Conservation (phyloP, 768 basidiomycete species). For the Boletus vermiculosoides region DNA sequence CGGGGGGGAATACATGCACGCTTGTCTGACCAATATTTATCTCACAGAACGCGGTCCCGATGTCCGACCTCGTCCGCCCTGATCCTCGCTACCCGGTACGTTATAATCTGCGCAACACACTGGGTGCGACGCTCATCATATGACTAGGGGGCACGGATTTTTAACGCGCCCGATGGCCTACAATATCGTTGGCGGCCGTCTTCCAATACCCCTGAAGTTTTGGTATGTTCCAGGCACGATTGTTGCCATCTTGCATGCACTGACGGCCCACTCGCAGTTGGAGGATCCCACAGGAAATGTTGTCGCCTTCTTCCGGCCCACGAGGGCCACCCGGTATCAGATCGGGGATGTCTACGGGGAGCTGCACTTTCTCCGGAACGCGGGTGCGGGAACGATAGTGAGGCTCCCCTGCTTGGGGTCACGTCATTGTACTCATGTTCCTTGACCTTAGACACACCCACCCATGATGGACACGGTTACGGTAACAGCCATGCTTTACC, state of each 20-base stretch:
- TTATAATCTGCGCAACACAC: slow-evolving; percentile 19
- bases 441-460: slow-evolving; percentile 64
- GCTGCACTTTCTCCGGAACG: slow-evolving; percentile 75
- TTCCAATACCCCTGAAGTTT: slow-evolving; percentile 52
- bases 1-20: slow-evolving; percentile 12
- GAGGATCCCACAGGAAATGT: slow-evolving; percentile 66
- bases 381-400: slow-evolving; percentile 82
- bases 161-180: slow-evolving; percentile 81
- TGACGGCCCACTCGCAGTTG: slow-evolving; percentile 45
- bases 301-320: slow-evolving; percentile 80
- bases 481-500: slow-evolving; percentile 82
- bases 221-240: slow-evolving; percentile 43
- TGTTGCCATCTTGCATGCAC: neutral
- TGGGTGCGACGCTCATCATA: slow-evolving; percentile 14
- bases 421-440: slow-evolving; percentile 25
- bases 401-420: slow-evolving; percentile 21
- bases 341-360: slow-evolving; percentile 87
- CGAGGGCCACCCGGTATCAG: slow-evolving; percentile 75
- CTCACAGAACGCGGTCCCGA: slow-evolving; percentile 67
- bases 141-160: slow-evolving; percentile 59
- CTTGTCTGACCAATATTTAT: slow-evolving; percentile 28
- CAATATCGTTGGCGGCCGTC: slow-evolving; percentile 81
- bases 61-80: slow-evolving; percentile 77
- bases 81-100: slow-evolving; percentile 63
- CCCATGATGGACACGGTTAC: slow-evolving; percentile 89